phyloP scores from a whole-genome alignment of 345 rosid genomes.

The Barbarea vulgaris region DNA sequence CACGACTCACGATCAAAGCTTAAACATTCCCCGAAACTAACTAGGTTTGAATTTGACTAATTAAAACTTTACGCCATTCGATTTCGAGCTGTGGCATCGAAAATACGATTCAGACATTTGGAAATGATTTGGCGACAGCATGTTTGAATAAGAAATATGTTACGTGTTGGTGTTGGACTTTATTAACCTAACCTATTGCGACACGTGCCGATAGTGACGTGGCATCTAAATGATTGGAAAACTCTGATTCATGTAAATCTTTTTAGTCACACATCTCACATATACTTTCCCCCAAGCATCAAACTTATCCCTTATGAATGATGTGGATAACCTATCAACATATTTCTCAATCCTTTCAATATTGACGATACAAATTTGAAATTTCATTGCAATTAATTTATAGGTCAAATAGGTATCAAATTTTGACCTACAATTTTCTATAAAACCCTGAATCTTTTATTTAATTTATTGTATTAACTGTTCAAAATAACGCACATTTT shows the following conservation, averaged over 20 bases:
- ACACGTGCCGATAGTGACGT: neutral
- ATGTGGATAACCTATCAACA: neutral
- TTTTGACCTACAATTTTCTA: neutral
- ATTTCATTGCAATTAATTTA: too few relatives aligned
- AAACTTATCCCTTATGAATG: constrained; percentile 16
- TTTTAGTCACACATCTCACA: neutral
- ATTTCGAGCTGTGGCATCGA: too few relatives aligned
- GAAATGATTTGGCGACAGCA: neutral
- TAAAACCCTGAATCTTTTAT: too few relatives aligned
- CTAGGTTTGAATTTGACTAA: too few relatives aligned
- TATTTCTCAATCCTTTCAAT: too few relatives aligned
- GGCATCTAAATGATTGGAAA: constrained; percentile 19
- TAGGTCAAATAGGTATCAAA: neutral
- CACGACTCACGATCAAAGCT: too few relatives aligned
- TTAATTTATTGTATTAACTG: too few relatives aligned
- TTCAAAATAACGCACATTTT: too few relatives aligned
- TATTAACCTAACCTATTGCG: neutral
- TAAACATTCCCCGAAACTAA: too few relatives aligned
- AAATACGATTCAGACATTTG: neutral
- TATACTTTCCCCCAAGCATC: neutral
- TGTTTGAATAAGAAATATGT: neutral
- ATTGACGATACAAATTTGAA: too few relatives aligned
- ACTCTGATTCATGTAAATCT: neutral
- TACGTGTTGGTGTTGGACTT: constrained; percentile 18
- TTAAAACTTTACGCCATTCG: too few relatives aligned